Evolutionary conservation across 2,329 filamentous ascomycete genomes (phyloP), one percentile per base, ranked within the genome.

Genomic region (Colletotrichum agaves): DNA sequence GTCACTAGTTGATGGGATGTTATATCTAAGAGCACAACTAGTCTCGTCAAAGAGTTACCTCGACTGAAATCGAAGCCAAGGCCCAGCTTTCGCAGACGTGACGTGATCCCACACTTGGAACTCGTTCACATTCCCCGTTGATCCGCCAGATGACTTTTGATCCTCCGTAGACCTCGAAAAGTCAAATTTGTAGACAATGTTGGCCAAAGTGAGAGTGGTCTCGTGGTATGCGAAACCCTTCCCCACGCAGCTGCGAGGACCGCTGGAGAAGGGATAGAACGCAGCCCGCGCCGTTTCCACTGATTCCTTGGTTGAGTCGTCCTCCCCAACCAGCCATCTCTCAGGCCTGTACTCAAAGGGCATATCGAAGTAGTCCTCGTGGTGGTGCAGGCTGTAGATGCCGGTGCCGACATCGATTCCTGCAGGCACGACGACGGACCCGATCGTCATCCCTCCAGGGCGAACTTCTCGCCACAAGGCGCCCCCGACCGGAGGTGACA

Each of bases 211-310:
- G 31, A 66, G 31, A 13, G 37, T 66, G 13, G 55, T 57, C 19
- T 66, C 58, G 6, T 56, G 49, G 19, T 61, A 66, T 0, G 63
- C 63, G n/a, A 66, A 62, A 2, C 58, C 52, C 13, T 62, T 66
- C 2, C 57, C 63, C 1, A 66, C 58, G 15, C 63, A 62, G 33
- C 58, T 49, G 15, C 63, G 56, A 13, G 58, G 58, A 10, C 63
- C 63, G 15, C 57, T 66, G 4, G 63, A 66, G 11, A 66, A 66
- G 3, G 63, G 63, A 3, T 41, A 44, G 6, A 66, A 66, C 13
- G 49, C 52, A 6, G 83, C 84, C 53, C 90, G 85, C 2, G 91
- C 90, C 4, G 81, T 74, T 2, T 82, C 80, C 2, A 88, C 80
- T 53, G 87, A 85, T 1, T 84, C 81, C 62, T 85, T 83, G 11